phyloP scores from a whole-genome alignment of 2,329 filamentous ascomycete genomes.

The Alternaria ethzedia region DNA sequence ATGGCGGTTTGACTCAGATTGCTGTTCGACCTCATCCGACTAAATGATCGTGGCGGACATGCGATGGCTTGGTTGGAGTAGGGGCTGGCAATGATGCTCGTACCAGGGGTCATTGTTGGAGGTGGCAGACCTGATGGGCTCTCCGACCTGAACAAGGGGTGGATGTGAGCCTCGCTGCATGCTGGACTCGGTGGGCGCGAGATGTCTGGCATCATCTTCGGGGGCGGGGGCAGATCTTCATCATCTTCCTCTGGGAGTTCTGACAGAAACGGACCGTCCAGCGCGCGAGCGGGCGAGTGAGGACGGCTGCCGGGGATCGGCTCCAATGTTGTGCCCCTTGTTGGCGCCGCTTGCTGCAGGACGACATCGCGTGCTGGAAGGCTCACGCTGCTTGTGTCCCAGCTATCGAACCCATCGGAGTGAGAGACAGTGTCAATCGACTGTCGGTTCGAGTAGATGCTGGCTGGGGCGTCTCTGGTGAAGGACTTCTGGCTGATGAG shows the following conservation, averaged over 20 bases:
- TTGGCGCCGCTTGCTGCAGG: conserved; percentile 38
- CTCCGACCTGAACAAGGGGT: conserved; percentile 78
- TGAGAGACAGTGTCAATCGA: conserved; percentile 48
- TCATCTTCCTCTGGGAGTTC: conserved; percentile 34
- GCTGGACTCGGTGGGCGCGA: conserved; percentile 49
- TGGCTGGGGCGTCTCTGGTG: conserved; percentile 35
- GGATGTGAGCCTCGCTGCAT: conserved; percentile 71
- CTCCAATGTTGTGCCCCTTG: conserved; percentile 65
- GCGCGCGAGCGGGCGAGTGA: conserved; percentile 66
- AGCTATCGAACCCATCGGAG: conserved; percentile 72
- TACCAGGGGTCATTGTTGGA: conserved; percentile 69
- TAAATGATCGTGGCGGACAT: conserved; percentile 43
- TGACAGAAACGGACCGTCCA: conserved; percentile 58
- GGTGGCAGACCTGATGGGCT: conserved; percentile 66
- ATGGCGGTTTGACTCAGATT: conserved; percentile 18
- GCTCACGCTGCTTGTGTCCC: conserved; percentile 75
- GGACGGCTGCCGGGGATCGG: conserved; percentile 74
- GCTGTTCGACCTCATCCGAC: conserved; percentile 47
- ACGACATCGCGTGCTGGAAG: conserved; percentile 63
- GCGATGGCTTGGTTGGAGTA: conserved; percentile 69
- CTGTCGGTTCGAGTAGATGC: conserved; percentile 43
- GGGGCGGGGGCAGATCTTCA: conserved; percentile 41
- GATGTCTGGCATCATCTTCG: conserved; percentile 40
- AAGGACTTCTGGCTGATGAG: conserved; percentile 43
- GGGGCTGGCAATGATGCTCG: conserved; percentile 73